Evolutionary conservation across 2,329 filamentous ascomycete genomes (phyloP).

Genomic region (Alternaria longipes): DNA sequence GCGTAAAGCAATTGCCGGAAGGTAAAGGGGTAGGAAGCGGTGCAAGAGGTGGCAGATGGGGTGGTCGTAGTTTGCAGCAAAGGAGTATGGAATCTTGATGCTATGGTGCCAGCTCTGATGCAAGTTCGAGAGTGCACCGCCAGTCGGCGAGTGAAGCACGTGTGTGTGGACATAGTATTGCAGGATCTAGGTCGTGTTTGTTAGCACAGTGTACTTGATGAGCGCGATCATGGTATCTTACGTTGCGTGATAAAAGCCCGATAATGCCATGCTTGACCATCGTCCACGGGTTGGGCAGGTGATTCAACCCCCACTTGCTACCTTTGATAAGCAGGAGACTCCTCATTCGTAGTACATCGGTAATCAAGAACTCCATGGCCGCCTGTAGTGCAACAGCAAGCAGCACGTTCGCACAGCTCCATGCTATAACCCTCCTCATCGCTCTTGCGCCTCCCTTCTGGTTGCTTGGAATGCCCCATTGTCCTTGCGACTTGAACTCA

Average conservation of each 20-base stretch:
- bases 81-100: constrained; percentile 66
- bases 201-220: constrained; percentile 20
- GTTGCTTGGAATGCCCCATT: constrained; percentile 57
- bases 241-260: constrained; percentile 66
- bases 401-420: constrained; percentile 65
- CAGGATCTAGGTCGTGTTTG: constrained; percentile 57
- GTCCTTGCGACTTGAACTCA: constrained; percentile 73
- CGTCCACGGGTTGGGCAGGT: constrained; percentile 70
- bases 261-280: constrained; percentile 64
- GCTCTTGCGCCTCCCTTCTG: constrained; percentile 53
- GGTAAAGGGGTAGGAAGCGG: constrained; percentile 71
- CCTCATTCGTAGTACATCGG: constrained; percentile 61
- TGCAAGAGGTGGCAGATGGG: constrained; percentile 70
- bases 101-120: constrained; percentile 68
- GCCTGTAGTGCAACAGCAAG: constrained; percentile 65
- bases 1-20: constrained; percentile 71
- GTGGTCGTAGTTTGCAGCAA: constrained; percentile 73
- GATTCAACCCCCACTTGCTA: constrained; percentile 68
- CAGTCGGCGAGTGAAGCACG: constrained; percentile 66
- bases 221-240: constrained; percentile 43
- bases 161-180: constrained; percentile 79
- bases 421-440: constrained; percentile 61
- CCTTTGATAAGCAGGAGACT: constrained; percentile 67
- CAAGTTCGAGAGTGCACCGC: constrained; percentile 42
- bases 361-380: constrained; percentile 64